A percentile compares a stretch with the other conserved stretches of the same genome.
Evolutionary conservation across 1,284 basidiomycete species (phyloP).

Genomic region (Fomitopsis pinicola): DNA sequence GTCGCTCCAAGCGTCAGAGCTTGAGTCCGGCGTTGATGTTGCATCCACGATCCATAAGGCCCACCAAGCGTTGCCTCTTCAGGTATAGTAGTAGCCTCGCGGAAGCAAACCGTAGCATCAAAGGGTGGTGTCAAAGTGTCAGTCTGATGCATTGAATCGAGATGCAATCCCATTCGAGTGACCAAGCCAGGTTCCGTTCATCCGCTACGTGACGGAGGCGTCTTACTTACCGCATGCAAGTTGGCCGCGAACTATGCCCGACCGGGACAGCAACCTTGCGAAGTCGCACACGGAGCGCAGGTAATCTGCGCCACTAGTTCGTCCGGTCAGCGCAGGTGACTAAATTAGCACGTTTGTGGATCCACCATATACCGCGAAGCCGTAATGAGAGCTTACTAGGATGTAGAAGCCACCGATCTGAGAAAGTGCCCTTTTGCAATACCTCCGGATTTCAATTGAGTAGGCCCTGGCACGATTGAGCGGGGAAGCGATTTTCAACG

Average conservation of each 20-base stretch:
- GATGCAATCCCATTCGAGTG: neutral
- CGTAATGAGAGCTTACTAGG: no score
- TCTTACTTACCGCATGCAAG: no score
- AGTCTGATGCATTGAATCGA: neutral
- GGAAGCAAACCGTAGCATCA: neutral
- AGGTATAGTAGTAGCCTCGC: neutral
- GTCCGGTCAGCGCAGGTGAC: neutral
- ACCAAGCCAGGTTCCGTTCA: neutral
- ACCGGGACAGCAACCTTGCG: neutral
- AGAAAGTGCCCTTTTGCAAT: no score
- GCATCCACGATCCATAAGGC: neutral
- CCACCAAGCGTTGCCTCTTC: neutral
- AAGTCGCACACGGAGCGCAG: neutral
- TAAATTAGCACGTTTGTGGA: no score
- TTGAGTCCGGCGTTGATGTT: neutral
- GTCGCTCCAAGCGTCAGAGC: no score
- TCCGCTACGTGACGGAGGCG: neutral
- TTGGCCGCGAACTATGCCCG: neutral
- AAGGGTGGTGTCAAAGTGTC: neutral
- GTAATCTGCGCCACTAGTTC: neutral
- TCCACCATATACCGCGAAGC: no score
- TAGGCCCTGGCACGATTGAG: no score
- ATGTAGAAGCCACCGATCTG: no score
- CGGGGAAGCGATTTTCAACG: no score
- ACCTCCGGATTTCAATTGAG: no score